Evolutionary conservation across 192 early-diverging fungal genomes (phyloP), one percentile per base, ranked within the genome.

Genomic region (Coemansia umbellata): DNA sequence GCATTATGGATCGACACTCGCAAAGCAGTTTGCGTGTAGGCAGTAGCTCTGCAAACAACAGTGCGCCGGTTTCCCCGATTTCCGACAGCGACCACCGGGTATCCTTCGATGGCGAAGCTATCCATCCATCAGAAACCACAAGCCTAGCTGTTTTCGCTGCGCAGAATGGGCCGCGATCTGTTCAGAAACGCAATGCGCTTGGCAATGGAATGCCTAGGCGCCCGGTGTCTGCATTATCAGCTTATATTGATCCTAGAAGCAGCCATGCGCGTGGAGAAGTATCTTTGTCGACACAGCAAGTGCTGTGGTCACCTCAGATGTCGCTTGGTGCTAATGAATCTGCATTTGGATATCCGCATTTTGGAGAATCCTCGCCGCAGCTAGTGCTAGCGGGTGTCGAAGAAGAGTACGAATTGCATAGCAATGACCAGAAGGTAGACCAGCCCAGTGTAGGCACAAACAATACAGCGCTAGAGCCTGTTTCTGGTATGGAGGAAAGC

Each of bases 281-380:
- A 6, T 68, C 73, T 4, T 33, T 75, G 17, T 64, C 73, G 9
- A 50, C 53, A 3, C 66, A 68, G 36, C 73, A 75, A 30, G 73
- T 59, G 8, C 33, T 75, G 36, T 75, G 73, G 73, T 75, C 73
- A 32, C 73, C 73, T 17, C 73, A 75, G 53, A 60, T 69, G 10
- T 45, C 37, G 8, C 42, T 44, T 37, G 50, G 55, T 7, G 53
- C 48, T 14, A 62, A 50, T 19, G 47, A 67, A 14, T 45, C 64
- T 9, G 32, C 65, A n/a, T 67, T 67, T 53, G 55, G 45, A 10
- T 48, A 48, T 23, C 44, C 47, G 31, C 30, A 19, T 2, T 37
- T 21, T 6, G 43, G 31, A 0, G 43, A 47, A 4, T 37, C 56
- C 3, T 35, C 14, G 6, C 42, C 58, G 10, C 52, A 55, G 10